Evolutionary conservation across 2,329 filamentous ascomycete species (phyloP), one percentile per base, ranked within the genome.

Genomic region (Aspergillus ruber): DNA sequence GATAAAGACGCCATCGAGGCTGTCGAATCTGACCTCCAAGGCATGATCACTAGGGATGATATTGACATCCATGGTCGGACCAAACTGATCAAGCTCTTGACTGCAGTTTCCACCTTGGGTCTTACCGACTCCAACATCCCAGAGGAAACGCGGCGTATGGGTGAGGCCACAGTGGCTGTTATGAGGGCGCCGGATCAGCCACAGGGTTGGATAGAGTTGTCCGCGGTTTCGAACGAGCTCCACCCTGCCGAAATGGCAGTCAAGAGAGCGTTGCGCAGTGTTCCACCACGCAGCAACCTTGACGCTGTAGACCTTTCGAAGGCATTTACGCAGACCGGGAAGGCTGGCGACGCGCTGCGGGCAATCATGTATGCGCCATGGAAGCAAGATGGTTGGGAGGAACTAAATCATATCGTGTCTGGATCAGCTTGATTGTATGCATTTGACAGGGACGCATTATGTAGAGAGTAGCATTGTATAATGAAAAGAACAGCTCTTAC

Each of bases 281-380:
- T 90, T 2, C 86, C 90, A 32, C 90, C 90, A 0, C 69, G 77
- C 44, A 88, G 89, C 0, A 70, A 75, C 1, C 70, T 95, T 10
- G 80, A 79, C 15, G 83, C 88, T 1, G 74, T 76, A 20, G 86
- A 88, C 50, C 68, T 97, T 46, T 82, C 87, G 2, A 73, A 74
- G 53, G 85, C 88, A 4, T 90, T 87, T 72, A 81, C 85, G 1
- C 84, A 86, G 1, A 90, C 86, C 0, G 84, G 86, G 1, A 80
- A 74, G 49, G 76, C 82, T 3, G 80, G 78, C 3, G 86, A 95
- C 75, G 85, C 87, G 18, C 86, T 95, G 67, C 80, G 79, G 54
- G 85, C 86, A 6, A 79, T 90, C 41, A 79, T 93, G 67, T 67
- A 94, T 56, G 88, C 90, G 33, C 93, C 93, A 5, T 97, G 91